phyloP scores from a whole-genome alignment of 2,329 filamentous ascomycete species.

The Teratosphaeria nubilosa region DNA sequence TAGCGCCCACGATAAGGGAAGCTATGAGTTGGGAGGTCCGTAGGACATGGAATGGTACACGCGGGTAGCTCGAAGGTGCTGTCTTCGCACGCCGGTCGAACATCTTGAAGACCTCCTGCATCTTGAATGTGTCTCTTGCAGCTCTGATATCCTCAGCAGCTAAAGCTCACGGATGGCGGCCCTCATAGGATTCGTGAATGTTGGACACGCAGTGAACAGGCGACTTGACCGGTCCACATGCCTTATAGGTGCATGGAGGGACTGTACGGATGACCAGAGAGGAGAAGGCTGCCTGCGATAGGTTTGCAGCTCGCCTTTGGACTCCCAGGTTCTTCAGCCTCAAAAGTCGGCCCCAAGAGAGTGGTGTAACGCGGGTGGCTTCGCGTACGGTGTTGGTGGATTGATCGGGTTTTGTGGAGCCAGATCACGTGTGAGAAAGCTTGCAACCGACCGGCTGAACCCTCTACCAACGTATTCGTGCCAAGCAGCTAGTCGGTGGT shows the following conservation, averaged over 20 bases:
- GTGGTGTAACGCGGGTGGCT: not conserved
- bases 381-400: not conserved
- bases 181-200: not conserved
- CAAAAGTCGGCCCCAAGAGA: not conserved
- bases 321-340: not conserved
- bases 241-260: not conserved
- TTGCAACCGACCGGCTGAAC: no score
- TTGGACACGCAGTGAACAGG: not conserved
- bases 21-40: slow-evolving; percentile 33
- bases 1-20: slow-evolving; percentile 40
- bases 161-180: not conserved
- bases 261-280: not conserved
- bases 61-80: slow-evolving; percentile 35
- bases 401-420: not conserved
- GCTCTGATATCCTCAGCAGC: not conserved
- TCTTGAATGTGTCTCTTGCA: not conserved
- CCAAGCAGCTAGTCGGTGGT: no score
- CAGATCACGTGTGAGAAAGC: not conserved
- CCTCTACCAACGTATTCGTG: no score
- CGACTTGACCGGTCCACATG: not conserved
- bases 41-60: slow-evolving; percentile 33
- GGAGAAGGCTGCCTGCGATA: not conserved
- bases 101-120: slow-evolving; percentile 5
- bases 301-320: not conserved
- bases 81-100: slow-evolving; percentile 24